Base-by-base conservation (phyloP, 306 rosid genomes). In the Lathyrus tuberosus region DNA sequence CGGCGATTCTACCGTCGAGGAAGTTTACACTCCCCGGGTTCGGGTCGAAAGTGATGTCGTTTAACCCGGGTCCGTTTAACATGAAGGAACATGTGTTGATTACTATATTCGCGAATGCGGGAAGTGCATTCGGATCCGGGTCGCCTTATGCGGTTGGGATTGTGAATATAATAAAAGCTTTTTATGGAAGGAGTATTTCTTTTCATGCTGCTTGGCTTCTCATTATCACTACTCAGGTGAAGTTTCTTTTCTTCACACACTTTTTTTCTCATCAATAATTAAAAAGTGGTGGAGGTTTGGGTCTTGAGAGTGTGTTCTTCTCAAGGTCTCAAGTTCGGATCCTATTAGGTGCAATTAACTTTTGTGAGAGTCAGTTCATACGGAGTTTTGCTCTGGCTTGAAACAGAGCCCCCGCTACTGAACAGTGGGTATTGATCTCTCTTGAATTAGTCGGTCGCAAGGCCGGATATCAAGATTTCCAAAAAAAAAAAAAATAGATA, bases 61-160 rank as follows among this genome's bases (percentile, higher is more conserved):
- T 89, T 0, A 89, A 89, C 73, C 91, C 96, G 37, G 94, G 94
- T 1, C 96, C 97, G 24, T 91, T 89, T 57, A 91, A 91, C 81
- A 83, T 85, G 81, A 91, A 89, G 76, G 97, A 91, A 68, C 97
- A 91, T 71, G 97, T 87, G 10, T 80, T 91, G 1, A 87, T 91
- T 11, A 77, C 94, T 10, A 89, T 91, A 7, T 91, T 89, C 37
- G 97, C 97, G 0, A 91, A 91, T 51, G 97, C 91, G 0, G 96
- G 96, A 0, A 71, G 87, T 24, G 86, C 86, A 0, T 91, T 89
- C 24, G 97, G 97, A 42, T 22, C 49, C 40, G 91, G 91, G 4
- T 15, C 94, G 3, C 88, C 97, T 8, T 91, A 89, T 4, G 94
- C 85, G 0, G 86, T 87, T 4, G 78, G 88, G 1, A 91, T 91